Base-by-base conservation (phyloP, 768 basidiomycete genomes). In the Psilocybe tampanensis region DNA sequence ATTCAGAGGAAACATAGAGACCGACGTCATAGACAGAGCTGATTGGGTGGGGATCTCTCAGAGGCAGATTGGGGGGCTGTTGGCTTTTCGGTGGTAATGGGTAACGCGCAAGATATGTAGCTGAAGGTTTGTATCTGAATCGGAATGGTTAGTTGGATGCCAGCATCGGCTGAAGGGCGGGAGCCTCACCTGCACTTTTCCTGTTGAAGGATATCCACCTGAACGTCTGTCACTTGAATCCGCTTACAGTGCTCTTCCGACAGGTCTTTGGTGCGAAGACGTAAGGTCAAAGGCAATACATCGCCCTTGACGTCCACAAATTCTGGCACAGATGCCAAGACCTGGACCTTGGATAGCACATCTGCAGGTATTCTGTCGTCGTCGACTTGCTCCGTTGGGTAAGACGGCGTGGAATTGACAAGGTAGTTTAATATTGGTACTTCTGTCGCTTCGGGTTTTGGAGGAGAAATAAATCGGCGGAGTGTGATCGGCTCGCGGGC, bases 41-140 rank as follows among this genome's bases (percentile, higher is more conserved):
- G 24, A 90, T 68, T 5, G 82, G 74, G 59, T 90, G 85, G 1
- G 84, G 74, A 36, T 77, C 68, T 13, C 76, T 80, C 21, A 94
- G 76, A 1, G 86, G 82, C 32, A 75, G 58, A 44, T 76, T 72
- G 6, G 91, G 92, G 21, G 91, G 91, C 60, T 94, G 92, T 45
- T 75, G 64, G 11, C 74, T 67, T 43, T 68, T 59, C 8, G 82
- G 73, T 18, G 89, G 89, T 8, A 92, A 58, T 4, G 88, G 86
- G 70, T 75, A 86, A 24, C 71, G 72, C 3, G 75, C 47, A 2
- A 74, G 63, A 60, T 80, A 84, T 23, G 75, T 70, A 17, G 70
- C 52, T 17, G 77, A 74, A n/a, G 77, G 71, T 8, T 71, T 65
- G 17, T 70, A 75, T 60, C 85, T 88, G 62, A 22, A 44, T 43